Conservation (phyloP, 148 eudicot genomes). For the Cornus kousa region DNA sequence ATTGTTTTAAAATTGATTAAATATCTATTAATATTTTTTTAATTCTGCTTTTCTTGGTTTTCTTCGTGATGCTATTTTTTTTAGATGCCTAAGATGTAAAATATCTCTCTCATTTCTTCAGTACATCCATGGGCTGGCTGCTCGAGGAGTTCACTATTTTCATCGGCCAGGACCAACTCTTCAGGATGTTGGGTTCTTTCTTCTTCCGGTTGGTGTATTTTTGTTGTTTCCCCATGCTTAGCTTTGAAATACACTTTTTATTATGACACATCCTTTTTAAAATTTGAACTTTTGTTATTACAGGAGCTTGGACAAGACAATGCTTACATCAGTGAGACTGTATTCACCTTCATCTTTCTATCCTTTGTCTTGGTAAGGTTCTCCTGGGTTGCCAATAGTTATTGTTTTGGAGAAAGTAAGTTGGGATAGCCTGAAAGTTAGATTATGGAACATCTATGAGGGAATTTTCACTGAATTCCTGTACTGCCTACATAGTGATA, state of each 20-base stretch:
- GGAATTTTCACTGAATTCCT: background rate
- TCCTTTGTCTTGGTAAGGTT: constrained; percentile 78
- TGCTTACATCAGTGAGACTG: constrained; percentile 86
- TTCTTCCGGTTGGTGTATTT: constrained; percentile 70
- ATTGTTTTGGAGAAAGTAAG: background rate
- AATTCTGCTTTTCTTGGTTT: constrained; percentile 7
- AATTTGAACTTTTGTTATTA: constrained; percentile 4
- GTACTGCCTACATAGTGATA: background rate
- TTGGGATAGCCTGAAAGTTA: background rate
- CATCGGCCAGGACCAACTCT: constrained; percentile 93
- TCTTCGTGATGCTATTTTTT: background rate
- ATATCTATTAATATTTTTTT: background rate
- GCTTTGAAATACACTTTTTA: background rate
- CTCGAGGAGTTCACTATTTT: constrained; percentile 93
- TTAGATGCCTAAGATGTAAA: background rate
- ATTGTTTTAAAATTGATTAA: background rate
- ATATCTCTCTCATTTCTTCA: constrained; percentile 24
- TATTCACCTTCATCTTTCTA: constrained; percentile 67
- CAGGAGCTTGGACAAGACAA: constrained; percentile 91
- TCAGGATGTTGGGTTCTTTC: constrained; percentile 87
- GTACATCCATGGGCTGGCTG: constrained; percentile 97
- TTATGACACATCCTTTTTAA: background rate
- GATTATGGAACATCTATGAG: background rate
- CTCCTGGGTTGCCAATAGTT: background rate
- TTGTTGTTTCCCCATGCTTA: background rate